Evolutionary conservation across 768 basidiomycete species (phyloP).

Genomic region (Boletus sensibilis): DNA sequence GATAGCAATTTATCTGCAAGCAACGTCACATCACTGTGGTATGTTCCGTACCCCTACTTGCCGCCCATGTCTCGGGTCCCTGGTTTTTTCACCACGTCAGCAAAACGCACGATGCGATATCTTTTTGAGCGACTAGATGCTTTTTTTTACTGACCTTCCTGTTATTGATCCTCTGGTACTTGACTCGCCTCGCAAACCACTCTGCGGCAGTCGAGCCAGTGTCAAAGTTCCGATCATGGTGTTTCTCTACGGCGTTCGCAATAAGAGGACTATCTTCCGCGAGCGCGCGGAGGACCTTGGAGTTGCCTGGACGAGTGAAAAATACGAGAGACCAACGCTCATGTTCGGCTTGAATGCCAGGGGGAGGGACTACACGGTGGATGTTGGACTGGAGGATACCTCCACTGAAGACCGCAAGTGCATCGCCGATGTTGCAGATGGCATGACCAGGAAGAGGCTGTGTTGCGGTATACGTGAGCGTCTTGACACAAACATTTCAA

Average conservation of each 20-base stretch:
- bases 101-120: background rate
- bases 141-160: constrained; percentile 34
- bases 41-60: constrained; percentile 33
- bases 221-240: constrained; percentile 38
- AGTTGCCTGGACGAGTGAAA: constrained; percentile 63
- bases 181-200: constrained; percentile 43
- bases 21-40: constrained; percentile 13
- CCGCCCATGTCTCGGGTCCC: constrained; percentile 33
- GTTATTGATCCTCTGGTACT: constrained; percentile 42
- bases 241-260: constrained; percentile 39
- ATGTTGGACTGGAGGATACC: constrained; percentile 63
- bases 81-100: background rate
- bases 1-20: background rate
- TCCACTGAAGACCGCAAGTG: constrained; percentile 59
- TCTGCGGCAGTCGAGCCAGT: constrained; percentile 38
- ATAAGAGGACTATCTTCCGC: constrained; percentile 51
- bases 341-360: constrained; percentile 49
- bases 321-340: constrained; percentile 69
- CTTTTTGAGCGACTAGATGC: background rate
- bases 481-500: background rate
- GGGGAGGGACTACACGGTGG: constrained; percentile 64
- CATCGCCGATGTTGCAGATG: constrained; percentile 63
- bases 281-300: constrained; percentile 49
- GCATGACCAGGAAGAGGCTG: constrained; percentile 56
- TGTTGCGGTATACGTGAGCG: background rate